Percentiles rank a stretch among this genome's conserved stretches.
Evolutionary conservation across 176 grass and related monocot genomes (phyloP).

Genomic region (Guadua angustifolia): DNA sequence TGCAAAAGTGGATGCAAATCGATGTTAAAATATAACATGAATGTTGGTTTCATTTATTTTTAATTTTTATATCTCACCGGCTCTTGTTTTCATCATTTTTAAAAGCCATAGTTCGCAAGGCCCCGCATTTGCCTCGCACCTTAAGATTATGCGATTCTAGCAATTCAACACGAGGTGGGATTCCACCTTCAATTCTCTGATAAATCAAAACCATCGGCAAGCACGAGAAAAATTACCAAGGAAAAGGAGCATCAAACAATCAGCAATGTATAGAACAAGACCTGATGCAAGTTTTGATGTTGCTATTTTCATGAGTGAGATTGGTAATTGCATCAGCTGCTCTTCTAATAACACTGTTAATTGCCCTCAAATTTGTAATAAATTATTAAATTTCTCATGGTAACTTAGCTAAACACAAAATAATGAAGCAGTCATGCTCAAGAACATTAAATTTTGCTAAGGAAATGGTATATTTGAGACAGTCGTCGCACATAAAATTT

Average conservation of each 20-base stretch:
- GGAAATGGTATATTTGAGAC: constrained; percentile 4
- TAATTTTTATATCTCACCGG: constrained; percentile 53
- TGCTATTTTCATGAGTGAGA: constrained; percentile 99
- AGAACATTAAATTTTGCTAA: constrained; percentile 5
- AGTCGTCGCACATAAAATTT: background rate
- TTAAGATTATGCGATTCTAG: constrained; percentile 92
- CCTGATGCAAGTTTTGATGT: constrained; percentile 97
- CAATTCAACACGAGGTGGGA: constrained; percentile 94
- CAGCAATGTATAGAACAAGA: constrained; percentile 40
- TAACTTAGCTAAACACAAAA: constrained; percentile 21
- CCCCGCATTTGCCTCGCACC: constrained; percentile 95
- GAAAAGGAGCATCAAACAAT: background rate
- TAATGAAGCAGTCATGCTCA: background rate
- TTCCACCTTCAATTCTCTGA: constrained; percentile 92
- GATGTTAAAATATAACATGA: constrained; percentile 31
- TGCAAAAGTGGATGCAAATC: constrained; percentile 9
- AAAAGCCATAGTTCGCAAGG: constrained; percentile 92
- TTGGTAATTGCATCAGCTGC: constrained; percentile 99
- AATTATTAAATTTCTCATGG: constrained; percentile 25
- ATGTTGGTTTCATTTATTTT: constrained; percentile 26
- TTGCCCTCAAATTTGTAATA: constrained; percentile 61
- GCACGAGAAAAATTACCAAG: constrained; percentile 12
- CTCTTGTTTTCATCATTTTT: constrained; percentile 99
- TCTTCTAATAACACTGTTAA: constrained; percentile 94
- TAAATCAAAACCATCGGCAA: constrained; percentile 48